Conservation (phyloP, 2,329 filamentous ascomycete species). For the Purpureocillium takamizusanense region DNA sequence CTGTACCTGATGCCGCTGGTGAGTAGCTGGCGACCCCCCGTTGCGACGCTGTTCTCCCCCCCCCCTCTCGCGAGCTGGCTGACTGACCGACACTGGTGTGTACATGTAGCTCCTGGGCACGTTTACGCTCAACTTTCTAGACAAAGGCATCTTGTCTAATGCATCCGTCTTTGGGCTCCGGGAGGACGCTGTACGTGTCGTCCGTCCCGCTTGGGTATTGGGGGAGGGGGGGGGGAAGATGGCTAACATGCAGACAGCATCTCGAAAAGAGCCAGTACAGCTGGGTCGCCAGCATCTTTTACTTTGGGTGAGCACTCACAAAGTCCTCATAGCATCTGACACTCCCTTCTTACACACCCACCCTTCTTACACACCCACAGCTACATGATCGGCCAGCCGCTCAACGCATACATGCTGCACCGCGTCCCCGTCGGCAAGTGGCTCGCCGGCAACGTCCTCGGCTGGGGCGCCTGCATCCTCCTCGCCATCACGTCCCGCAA, state of each 20-base stretch:
- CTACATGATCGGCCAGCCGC: neutral
- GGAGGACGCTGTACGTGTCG: slow-evolving; percentile 1
- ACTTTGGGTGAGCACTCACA: slow-evolving; percentile 2
- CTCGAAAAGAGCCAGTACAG: slow-evolving; percentile 5
- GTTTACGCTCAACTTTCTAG: slow-evolving; percentile 2
- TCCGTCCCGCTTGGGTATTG: no score
- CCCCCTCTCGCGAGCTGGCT: no score
- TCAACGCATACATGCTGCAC: slow-evolving; percentile 1
- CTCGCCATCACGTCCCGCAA: neutral
- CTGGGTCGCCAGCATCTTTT: slow-evolving; percentile 4
- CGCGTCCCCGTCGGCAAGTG: slow-evolving; percentile 6
- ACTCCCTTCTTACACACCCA: no score
- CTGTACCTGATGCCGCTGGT: slow-evolving; percentile 6
- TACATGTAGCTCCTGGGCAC: neutral
- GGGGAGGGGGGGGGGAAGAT: no score
- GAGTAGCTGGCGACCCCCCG: neutral
- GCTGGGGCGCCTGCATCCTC: slow-evolving; percentile 2
- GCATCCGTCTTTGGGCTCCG: slow-evolving; percentile 3
- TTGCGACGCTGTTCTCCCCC: neutral
- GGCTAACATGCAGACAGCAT: slow-evolving; percentile 1
- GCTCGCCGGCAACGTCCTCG: slow-evolving; percentile 3
- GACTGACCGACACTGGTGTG: no score
- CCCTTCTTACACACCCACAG: neutral
- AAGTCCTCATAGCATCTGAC: neutral
- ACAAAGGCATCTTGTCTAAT: slow-evolving; percentile 3